Conservation (phyloP, 768 basidiomycete genomes). For the Boletus edulis region DNA sequence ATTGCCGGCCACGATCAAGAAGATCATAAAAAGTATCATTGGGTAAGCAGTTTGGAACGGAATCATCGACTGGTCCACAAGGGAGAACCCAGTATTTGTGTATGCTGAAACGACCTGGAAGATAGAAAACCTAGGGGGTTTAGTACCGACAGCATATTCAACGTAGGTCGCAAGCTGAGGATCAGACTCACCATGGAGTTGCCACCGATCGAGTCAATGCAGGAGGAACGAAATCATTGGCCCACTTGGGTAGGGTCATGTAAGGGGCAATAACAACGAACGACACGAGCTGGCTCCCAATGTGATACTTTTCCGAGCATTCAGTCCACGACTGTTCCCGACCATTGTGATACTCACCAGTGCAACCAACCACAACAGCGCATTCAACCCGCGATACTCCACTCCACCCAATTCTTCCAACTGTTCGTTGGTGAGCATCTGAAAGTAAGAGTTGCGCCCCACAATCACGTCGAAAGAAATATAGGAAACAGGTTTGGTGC, state of each 20-base stretch:
- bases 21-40: constrained; percentile 68
- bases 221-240: constrained; percentile 56
- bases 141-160: background rate
- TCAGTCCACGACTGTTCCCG: background rate
- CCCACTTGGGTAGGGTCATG: constrained; percentile 61
- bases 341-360: constrained; percentile 45
- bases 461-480: constrained; percentile 83
- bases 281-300: constrained; percentile 63
- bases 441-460: constrained; percentile 78
- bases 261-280: constrained; percentile 83
- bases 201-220: constrained; percentile 52
- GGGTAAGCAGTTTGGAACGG: constrained; percentile 87
- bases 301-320: constrained; percentile 61
- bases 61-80: constrained; percentile 88
- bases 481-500: constrained; percentile 66
- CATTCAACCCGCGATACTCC: constrained; percentile 83
- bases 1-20: constrained; percentile 88
- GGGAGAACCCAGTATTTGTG: constrained; percentile 84
- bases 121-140: constrained; percentile 62
- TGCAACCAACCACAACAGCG: constrained; percentile 78
- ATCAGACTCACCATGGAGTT: constrained; percentile 57
- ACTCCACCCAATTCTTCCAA: constrained; percentile 92
- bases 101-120: constrained; percentile 88
- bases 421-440: constrained; percentile 71
- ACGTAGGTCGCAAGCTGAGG: background rate